A percentile compares a stretch with the other conserved stretches of the same genome.
These are phyloP conservation scores for Mortierella sp. DNA, from an alignment of 371 early-diverging fungal species.

Conservation along the genomic window DNA sequence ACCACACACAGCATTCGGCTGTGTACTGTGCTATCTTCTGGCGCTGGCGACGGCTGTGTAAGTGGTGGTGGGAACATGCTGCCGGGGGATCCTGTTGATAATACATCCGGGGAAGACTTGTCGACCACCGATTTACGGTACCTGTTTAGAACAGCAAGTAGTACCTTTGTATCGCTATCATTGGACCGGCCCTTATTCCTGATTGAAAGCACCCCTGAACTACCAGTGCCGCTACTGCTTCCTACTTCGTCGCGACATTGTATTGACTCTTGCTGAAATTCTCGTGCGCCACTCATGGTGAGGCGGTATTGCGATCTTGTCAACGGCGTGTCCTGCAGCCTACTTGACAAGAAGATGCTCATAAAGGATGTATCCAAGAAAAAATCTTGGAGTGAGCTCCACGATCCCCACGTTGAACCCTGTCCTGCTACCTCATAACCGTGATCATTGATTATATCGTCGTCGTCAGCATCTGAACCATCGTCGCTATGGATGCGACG, in stretches of 20 bases:
- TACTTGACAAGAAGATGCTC: conserved; percentile 47
- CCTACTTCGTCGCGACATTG: background rate
- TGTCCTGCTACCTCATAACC: background rate
- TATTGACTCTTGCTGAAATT: conserved; percentile 13
- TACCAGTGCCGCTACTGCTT: conserved; percentile 3
- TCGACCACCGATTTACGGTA: conserved; percentile 28
- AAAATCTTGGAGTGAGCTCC: conserved; percentile 45
- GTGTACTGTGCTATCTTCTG: conserved; percentile 24
- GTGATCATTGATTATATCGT: background rate
- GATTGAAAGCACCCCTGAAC: conserved; percentile 2
- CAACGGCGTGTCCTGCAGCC: conserved; percentile 45
- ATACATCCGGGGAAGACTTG: background rate
- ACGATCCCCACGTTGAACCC: conserved; percentile 18
- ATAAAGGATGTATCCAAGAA: conserved; percentile 56
- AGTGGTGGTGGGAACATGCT: conserved; percentile 40
- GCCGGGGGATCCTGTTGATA: background rate
- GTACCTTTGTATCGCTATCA: conserved; percentile 12
- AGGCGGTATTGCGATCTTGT: conserved; percentile 44
- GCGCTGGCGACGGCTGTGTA: background rate
- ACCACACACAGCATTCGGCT: conserved; percentile 54
- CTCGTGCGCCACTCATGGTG: conserved; percentile 20
- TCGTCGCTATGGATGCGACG: conserved; percentile 9
- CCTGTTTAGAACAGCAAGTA: conserved; percentile 27
- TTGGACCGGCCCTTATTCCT: conserved; percentile 2
- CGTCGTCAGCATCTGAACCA: conserved; percentile 14